Base-by-base conservation (phyloP, 208 protist genomes). In the Wallacemonas rigidus region DNA sequence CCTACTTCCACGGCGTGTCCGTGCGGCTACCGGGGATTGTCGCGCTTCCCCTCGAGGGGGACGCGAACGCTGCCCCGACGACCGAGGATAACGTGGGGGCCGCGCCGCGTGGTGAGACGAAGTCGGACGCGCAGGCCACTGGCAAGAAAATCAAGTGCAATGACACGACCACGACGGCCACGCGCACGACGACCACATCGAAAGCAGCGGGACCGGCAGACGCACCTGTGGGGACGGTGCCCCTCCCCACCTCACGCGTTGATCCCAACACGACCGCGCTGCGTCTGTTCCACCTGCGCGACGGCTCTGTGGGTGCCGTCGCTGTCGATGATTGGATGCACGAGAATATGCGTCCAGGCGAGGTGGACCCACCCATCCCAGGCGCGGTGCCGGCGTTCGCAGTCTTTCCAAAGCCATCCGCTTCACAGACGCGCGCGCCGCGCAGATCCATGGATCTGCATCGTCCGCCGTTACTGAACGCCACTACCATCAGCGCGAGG, bases 1-100 rank as follows among this genome's bases (percentile, higher is more conserved):
- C 81, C 2, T 89, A 82, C 67, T 89, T 89, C n/a, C 83, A 89
- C 47, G 74, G 83, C 35, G 77, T 89, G 47, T 78, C 83, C 2
- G 54, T 84, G 68, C 71, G 79, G 48, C 69, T 83, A 50, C 72
- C 77, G 2, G 72, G 72, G 17, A n/a, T 63, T n/a, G 15, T 15
- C 48, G 48, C 48, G 48, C 48, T 53, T 9, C 48, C 48, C 26
- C 26, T 26, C 26, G 26, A 26, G 26, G 26, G 26, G 26, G 26
- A 26, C 0, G 0, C 26, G 26, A 26, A 26, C 26, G 26, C 26
- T 26, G 0, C 26, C 26, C 26, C 26, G 26, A 26, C 26, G 26
- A 26, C 26, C 26, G 26, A 26, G 26, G 26, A 26, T 0, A 26
- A 0, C 26, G 26, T 26, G 26, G 26, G 26, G 26, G 26, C 26